These are phyloP conservation scores for Saksenaea oblongispora DNA, from an alignment of 371 early-diverging fungal species.

Conservation along the genomic window DNA sequence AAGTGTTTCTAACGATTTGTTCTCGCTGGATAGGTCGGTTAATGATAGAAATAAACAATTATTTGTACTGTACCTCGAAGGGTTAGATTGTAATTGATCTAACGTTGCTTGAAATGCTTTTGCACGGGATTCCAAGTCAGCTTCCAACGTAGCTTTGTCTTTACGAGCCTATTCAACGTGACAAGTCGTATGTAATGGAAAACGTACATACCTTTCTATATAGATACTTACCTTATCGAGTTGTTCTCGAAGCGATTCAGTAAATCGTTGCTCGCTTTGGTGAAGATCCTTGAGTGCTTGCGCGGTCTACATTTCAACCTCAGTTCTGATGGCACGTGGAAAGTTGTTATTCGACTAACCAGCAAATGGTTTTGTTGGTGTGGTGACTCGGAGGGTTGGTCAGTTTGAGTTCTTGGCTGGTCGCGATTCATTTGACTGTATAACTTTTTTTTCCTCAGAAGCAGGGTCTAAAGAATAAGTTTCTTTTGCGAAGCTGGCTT, in stretches of 20 bases:
- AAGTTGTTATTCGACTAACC: neutral
- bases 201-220: neutral
- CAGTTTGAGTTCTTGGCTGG: neutral
- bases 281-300: constrained; percentile 23
- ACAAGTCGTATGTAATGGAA: neutral
- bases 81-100: constrained; percentile 29
- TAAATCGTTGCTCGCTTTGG: constrained; percentile 35
- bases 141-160: constrained; percentile 47
- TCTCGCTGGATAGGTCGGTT: constrained; percentile 10
- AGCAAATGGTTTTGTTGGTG: neutral
- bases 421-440: neutral
- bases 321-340: neutral
- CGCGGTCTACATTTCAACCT: constrained; percentile 13
- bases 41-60: neutral
- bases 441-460: neutral
- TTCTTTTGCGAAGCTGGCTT: neutral
- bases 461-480: neutral
- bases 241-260: constrained; percentile 45
- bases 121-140: constrained; percentile 43
- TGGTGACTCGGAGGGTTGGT: neutral
- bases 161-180: constrained; percentile 38
- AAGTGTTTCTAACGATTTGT: constrained; percentile 25
- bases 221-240: constrained; percentile 39
- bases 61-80: constrained; percentile 19
- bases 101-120: constrained; percentile 38